Evolutionary conservation across 2,329 filamentous ascomycete genomes (phyloP).

Genomic region (Beauveria brongniartii): DNA sequence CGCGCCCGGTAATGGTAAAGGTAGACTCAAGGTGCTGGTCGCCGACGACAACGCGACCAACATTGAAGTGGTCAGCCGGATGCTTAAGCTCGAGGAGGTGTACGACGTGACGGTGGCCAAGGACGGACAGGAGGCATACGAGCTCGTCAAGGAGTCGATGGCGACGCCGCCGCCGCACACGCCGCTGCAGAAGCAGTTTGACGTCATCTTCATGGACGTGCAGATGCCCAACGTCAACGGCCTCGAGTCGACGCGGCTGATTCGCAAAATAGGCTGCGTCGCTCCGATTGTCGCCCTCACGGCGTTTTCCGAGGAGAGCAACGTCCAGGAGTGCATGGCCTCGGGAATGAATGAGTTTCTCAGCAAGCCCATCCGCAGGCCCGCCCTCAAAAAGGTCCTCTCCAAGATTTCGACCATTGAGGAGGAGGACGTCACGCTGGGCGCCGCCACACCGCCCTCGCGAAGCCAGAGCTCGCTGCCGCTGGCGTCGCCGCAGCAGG

Average conservation of each 20-base stretch:
- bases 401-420: slow-evolving; percentile 77
- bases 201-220: slow-evolving; percentile 93
- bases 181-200: slow-evolving; percentile 55
- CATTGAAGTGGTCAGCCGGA: slow-evolving; percentile 50
- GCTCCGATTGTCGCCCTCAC: slow-evolving; percentile 87
- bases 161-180: slow-evolving; percentile 36
- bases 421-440: slow-evolving; percentile 44
- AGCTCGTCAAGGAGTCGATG: slow-evolving; percentile 78
- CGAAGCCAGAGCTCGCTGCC: background rate
- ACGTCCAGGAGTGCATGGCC: slow-evolving; percentile 77
- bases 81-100: slow-evolving; percentile 68
- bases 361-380: slow-evolving; percentile 67
- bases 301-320: slow-evolving; percentile 84
- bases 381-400: slow-evolving; percentile 76
- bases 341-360: slow-evolving; percentile 92
- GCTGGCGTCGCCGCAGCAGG: background rate
- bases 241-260: slow-evolving; percentile 75
- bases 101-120: slow-evolving; percentile 85
- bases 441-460: background rate
- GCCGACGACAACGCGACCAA: slow-evolving; percentile 62
- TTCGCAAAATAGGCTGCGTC: slow-evolving; percentile 77
- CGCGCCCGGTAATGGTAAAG: slow-evolving; percentile 13
- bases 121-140: slow-evolving; percentile 79
- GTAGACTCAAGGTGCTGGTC: slow-evolving; percentile 68
- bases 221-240: slow-evolving; percentile 94